Conservation (phyloP, 441 rosid genomes). For the Pelargonium citronellum region DNA sequence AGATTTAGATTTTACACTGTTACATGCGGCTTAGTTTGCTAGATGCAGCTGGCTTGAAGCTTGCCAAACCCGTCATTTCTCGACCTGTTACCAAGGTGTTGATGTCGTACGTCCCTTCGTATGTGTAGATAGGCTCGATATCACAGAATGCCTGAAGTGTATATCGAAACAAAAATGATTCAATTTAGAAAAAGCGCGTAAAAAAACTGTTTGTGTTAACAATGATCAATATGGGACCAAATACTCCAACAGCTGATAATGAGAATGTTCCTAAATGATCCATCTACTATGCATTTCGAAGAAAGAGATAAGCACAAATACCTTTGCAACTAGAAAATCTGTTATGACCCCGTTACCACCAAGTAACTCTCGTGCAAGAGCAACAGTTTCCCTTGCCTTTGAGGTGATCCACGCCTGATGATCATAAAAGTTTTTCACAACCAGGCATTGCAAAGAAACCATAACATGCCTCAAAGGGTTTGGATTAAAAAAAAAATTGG, state of each 20-base stretch:
- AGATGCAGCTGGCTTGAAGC: conserved; percentile 55
- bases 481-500: too few relatives aligned
- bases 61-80: conserved; percentile 80
- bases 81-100: conserved; percentile 82
- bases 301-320: conserved; percentile 21
- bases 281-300: background rate
- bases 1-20: conserved; percentile 5
- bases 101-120: conserved; percentile 85
- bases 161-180: background rate
- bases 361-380: conserved; percentile 77
- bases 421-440: conserved; percentile 12
- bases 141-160: conserved; percentile 87
- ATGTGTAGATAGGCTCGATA: conserved; percentile 88
- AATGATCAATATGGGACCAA: too few relatives aligned
- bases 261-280: too few relatives aligned
- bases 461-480: background rate
- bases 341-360: conserved; percentile 89
- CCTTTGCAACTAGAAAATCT: conserved; percentile 95
- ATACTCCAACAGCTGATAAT: too few relatives aligned
- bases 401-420: conserved; percentile 68
- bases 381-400: conserved; percentile 73
- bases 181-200: background rate
- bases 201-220: too few relatives aligned
- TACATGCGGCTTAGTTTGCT: conserved; percentile 57
- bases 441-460: background rate